phyloP scores from a whole-genome alignment of 2,329 filamentous ascomycete genomes.

The Catunica adiposa region DNA sequence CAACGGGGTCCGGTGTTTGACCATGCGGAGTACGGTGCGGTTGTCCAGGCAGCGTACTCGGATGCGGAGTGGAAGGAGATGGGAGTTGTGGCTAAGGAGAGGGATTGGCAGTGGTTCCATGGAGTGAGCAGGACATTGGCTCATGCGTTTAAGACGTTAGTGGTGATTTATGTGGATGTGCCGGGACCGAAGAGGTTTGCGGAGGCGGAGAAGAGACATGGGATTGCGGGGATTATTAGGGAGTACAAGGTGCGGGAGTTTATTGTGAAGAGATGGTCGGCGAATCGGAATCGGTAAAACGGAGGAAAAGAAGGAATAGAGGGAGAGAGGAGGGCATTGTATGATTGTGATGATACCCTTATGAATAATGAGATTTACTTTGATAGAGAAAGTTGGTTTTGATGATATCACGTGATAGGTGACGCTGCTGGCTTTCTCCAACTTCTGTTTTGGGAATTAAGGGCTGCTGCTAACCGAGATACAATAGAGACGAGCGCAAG shows the following conservation, averaged over 20 bases:
- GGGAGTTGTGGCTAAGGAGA: slow-evolving; percentile 31
- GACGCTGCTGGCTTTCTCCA: neutral
- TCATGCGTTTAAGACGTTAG: slow-evolving; percentile 77
- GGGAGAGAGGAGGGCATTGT: neutral
- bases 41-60: slow-evolving; percentile 69
- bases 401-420: neutral
- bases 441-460: neutral
- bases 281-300: slow-evolving; percentile 48
- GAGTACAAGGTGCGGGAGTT: slow-evolving; percentile 68
- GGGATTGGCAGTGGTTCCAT: slow-evolving; percentile 71
- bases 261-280: slow-evolving; percentile 66
- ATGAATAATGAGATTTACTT: neutral
- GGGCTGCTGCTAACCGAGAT: no score
- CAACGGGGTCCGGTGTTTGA: slow-evolving; percentile 83
- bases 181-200: slow-evolving; percentile 45
- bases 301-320: neutral
- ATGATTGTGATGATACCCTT: neutral
- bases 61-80: slow-evolving; percentile 53
- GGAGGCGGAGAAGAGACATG: slow-evolving; percentile 27
- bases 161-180: slow-evolving; percentile 82
- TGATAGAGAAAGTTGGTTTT: neutral
- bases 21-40: slow-evolving; percentile 81
- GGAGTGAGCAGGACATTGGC: slow-evolving; percentile 77
- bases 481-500: no score
- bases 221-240: slow-evolving; percentile 47